Evolutionary conservation across 2,329 filamentous ascomycete genomes (phyloP).

Genomic region (Elsinoe australis): DNA sequence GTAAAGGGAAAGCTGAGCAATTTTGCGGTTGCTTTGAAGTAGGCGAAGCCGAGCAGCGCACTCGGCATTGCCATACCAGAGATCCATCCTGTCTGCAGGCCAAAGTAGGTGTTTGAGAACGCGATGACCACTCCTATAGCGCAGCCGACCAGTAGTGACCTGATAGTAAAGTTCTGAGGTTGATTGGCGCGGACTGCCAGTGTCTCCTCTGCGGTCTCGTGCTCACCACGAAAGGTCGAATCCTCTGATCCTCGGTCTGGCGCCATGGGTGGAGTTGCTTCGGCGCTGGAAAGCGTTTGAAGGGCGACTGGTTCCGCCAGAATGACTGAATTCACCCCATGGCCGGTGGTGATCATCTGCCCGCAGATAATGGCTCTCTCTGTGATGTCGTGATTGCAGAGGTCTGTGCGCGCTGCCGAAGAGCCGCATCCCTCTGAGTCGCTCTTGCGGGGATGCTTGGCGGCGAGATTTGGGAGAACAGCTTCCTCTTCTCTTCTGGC

Average conservation of each 20-base stretch:
- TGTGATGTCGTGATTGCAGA: constrained; percentile 14
- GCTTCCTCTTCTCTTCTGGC: too few species aligned
- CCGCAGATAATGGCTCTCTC: not conserved
- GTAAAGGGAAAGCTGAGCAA: constrained; percentile 75
- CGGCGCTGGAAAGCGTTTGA: not conserved
- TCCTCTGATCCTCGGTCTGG: constrained; percentile 28
- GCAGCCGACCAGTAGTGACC: constrained; percentile 72
- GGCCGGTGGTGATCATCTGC: not conserved
- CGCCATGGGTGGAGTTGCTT: constrained; percentile 25
- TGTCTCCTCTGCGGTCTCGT: not conserved
- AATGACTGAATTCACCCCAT: constrained; percentile 6
- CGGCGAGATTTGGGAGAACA: too few species aligned
- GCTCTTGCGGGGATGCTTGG: too few species aligned
- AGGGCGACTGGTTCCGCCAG: constrained; percentile 3
- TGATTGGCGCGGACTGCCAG: constrained; percentile 31
- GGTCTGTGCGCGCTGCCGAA: too few species aligned
- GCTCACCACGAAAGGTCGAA: constrained; percentile 1
- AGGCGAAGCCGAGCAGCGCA: constrained; percentile 85
- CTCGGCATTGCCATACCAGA: constrained; percentile 95
- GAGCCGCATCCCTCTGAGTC: too few species aligned
- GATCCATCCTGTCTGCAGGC: constrained; percentile 81
- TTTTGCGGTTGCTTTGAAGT: constrained; percentile 72
- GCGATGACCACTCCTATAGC: constrained; percentile 83
- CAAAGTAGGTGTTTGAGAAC: constrained; percentile 98
- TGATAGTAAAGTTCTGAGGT: constrained; percentile 69